phyloP scores from a whole-genome alignment of 2,329 filamentous ascomycete species.

The Beauveria scarabaeidicola region DNA sequence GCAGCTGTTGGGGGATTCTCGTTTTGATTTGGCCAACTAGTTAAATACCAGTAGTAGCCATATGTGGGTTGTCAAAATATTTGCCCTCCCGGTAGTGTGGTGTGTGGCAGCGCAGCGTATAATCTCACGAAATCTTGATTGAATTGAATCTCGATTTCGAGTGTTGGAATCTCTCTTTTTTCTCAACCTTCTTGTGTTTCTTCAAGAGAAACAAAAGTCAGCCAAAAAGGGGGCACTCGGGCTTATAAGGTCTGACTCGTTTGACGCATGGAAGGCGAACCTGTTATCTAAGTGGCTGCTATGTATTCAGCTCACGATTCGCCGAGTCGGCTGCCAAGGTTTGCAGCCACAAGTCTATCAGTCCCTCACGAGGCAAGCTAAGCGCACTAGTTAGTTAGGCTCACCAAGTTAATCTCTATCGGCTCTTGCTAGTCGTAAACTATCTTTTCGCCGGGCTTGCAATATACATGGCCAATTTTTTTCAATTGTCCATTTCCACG shows the following conservation, averaged over 20 bases:
- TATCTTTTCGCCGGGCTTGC: not conserved
- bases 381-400: not conserved
- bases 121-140: not conserved
- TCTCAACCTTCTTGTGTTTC: not conserved
- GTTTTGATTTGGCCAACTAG: too few relatives aligned
- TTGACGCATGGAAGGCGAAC: not conserved
- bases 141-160: not conserved
- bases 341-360: not conserved
- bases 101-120: not conserved
- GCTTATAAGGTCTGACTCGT: conserved; percentile 7
- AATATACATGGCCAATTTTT: not conserved
- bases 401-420: too few relatives aligned
- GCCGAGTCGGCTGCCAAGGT: not conserved
- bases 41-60: too few relatives aligned
- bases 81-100: too few relatives aligned
- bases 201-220: not conserved
- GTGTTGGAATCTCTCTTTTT: not conserved
- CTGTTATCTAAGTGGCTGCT: not conserved
- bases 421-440: too few relatives aligned
- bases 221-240: not conserved
- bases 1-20: not conserved
- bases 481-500: not conserved
- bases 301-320: conserved; percentile 4
- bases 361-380: not conserved
- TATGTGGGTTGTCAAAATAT: too few relatives aligned